phyloP scores from a whole-genome alignment of 2,329 filamentous ascomycete genomes.

The Pestalotiopsis sp. region DNA sequence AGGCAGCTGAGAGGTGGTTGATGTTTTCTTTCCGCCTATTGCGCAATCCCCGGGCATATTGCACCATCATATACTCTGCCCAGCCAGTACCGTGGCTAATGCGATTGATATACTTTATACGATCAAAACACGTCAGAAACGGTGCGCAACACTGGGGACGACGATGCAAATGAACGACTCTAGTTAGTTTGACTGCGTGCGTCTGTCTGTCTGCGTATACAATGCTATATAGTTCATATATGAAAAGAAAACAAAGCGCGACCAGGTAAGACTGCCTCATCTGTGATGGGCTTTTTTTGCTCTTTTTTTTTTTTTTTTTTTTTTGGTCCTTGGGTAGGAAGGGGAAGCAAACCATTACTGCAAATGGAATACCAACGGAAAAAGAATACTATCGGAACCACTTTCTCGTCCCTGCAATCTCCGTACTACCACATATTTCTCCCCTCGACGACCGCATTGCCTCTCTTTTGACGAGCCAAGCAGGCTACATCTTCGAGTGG shows the following conservation, averaged over 20 bases:
- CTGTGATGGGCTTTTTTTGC: background rate
- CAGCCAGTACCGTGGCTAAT: background rate
- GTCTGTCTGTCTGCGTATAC: background rate
- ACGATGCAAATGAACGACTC: background rate
- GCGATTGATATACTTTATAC: background rate
- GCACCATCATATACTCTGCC: background rate
- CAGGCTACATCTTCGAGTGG: too few relatives aligned
- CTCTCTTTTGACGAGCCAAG: too few relatives aligned
- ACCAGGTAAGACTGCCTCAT: too few relatives aligned
- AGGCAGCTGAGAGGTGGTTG: background rate
- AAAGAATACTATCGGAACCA: too few relatives aligned
- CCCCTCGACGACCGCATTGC: too few relatives aligned
- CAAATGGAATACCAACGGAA: too few relatives aligned
- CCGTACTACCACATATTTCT: too few relatives aligned
- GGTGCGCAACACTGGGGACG: too few relatives aligned
- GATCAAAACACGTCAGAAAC: too few relatives aligned
- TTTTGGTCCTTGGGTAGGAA: too few relatives aligned
- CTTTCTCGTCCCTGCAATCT: too few relatives aligned
- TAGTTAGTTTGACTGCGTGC: background rate
- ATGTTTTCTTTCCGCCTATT: background rate
- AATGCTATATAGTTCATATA: background rate
- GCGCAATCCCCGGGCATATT: background rate
- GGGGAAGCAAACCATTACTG: too few relatives aligned
- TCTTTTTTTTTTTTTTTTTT: background rate
- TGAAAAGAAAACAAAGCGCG: background rate